phyloP scores from a whole-genome alignment of 331 rosid genomes.

The Saraca asoca region DNA sequence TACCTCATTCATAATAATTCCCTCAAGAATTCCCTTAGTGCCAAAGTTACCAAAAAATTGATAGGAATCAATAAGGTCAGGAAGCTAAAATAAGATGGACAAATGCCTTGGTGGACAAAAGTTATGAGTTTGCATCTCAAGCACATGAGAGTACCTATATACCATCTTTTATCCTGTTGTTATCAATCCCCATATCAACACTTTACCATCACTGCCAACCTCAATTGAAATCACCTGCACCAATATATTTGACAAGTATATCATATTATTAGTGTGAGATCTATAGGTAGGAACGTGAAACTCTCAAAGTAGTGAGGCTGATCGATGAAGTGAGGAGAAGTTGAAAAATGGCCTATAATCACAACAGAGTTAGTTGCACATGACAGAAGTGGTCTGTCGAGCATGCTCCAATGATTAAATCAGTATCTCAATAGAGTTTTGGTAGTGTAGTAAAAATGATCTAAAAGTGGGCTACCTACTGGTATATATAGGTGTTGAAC shows the following conservation, averaged over 20 bases:
- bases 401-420: no score
- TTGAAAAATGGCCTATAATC: no score
- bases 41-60: slow-evolving; percentile 53
- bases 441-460: no score
- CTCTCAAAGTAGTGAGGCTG: no score
- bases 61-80: slow-evolving; percentile 53
- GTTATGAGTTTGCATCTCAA: slow-evolving; percentile 58
- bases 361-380: no score
- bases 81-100: slow-evolving; percentile 47
- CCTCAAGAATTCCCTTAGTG: slow-evolving; percentile 57
- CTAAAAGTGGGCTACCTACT: no score
- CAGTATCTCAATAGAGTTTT: no score
- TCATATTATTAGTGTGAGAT: slow-evolving; percentile 1
- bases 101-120: slow-evolving; percentile 51
- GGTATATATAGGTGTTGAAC: no score
- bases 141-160: slow-evolving; percentile 38
- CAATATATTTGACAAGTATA: slow-evolving; percentile 9
- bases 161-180: slow-evolving; percentile 47
- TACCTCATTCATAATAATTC: slow-evolving; percentile 46
- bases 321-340: no score
- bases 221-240: slow-evolving; percentile 53
- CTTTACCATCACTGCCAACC: slow-evolving; percentile 42
- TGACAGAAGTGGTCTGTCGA: no score
- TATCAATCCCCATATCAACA: slow-evolving; percentile 39
- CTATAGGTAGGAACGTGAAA: neutral